A percentile compares a stretch with the other conserved stretches of the same genome.
phyloP scores from a whole-genome alignment of 768 basidiomycete species.

The Zangia roseola region DNA sequence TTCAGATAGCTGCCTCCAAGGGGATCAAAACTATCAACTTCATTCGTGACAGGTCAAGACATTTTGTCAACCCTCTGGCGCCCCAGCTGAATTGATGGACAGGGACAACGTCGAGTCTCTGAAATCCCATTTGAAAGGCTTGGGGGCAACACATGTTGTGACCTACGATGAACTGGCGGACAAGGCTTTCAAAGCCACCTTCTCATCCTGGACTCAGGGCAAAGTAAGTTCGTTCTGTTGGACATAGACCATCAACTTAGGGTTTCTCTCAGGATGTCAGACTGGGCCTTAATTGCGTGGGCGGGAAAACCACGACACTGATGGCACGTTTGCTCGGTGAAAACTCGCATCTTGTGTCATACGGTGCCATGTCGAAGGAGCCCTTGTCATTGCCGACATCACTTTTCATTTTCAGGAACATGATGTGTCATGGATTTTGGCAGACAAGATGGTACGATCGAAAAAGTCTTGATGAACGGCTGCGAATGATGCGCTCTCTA shows the following conservation, averaged over 20 bases:
- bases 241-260: constrained; percentile 7
- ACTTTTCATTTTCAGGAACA: constrained; percentile 81
- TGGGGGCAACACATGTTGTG: constrained; percentile 76
- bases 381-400: constrained; percentile 77
- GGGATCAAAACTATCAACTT: constrained; percentile 81
- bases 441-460: constrained; percentile 67
- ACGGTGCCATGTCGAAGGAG: constrained; percentile 88
- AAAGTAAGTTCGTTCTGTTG: constrained; percentile 40
- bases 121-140: constrained; percentile 46
- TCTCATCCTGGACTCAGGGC: constrained; percentile 64
- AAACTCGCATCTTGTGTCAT: constrained; percentile 76
- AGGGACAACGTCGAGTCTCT: constrained; percentile 56
- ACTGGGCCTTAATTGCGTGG: constrained; percentile 56
- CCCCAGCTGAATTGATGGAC: neutral
- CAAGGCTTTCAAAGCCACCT: constrained; percentile 47
- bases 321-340: constrained; percentile 70
- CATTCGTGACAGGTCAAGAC: constrained; percentile 64
- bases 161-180: constrained; percentile 75
- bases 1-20: constrained; percentile 74
- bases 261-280: constrained; percentile 34
- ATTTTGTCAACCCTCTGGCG: neutral
- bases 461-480: constrained; percentile 47
- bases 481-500: constrained; percentile 49
- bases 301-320: constrained; percentile 64
- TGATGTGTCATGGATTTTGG: constrained; percentile 78